These are phyloP conservation scores for Colletotrichum tanaceti DNA, from an alignment of 2,329 filamentous ascomycete genomes.

Conservation along the genomic window DNA sequence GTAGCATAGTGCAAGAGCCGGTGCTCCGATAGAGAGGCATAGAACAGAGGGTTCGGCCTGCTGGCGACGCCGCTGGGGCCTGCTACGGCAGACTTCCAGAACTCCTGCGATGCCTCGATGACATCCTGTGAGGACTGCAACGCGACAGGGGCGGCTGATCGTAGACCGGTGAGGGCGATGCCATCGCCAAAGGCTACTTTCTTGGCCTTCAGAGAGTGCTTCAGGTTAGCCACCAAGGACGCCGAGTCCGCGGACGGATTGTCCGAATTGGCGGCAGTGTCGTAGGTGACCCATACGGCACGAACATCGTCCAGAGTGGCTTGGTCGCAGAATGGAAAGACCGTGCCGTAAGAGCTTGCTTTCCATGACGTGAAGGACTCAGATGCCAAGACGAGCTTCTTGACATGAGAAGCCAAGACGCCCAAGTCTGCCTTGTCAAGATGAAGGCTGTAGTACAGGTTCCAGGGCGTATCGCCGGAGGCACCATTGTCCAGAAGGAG, in stretches of 20 bases:
- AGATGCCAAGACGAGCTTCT: constrained; percentile 56
- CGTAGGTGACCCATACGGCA: constrained; percentile 30
- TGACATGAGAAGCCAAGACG: constrained; percentile 47
- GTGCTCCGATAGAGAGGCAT: constrained; percentile 47
- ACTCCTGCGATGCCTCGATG: constrained; percentile 45
- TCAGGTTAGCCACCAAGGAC: constrained; percentile 21
- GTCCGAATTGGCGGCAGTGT: constrained; percentile 8
- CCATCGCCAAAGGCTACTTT: constrained; percentile 34
- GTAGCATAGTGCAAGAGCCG: constrained; percentile 59
- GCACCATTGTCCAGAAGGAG: constrained; percentile 57
- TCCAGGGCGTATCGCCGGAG: constrained; percentile 56
- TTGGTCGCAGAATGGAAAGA: constrained; percentile 61
- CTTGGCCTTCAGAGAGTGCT: constrained; percentile 13
- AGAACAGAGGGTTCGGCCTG: constrained; percentile 57
- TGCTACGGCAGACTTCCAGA: constrained; percentile 52
- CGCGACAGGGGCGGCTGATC: constrained; percentile 54
- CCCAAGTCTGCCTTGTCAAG: constrained; percentile 53
- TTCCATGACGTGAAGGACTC: constrained; percentile 58
- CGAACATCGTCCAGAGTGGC: constrained; percentile 53
- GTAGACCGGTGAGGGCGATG: constrained; percentile 48
- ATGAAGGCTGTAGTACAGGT: constrained; percentile 66
- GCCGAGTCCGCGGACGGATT: constrained; percentile 4
- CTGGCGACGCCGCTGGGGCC: constrained; percentile 35
- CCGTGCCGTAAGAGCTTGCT: constrained; percentile 54
- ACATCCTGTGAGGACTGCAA: constrained; percentile 45